Evolutionary conservation across 352 stramenopile genomes (phyloP).

Genomic region (Albugo laibachii): DNA sequence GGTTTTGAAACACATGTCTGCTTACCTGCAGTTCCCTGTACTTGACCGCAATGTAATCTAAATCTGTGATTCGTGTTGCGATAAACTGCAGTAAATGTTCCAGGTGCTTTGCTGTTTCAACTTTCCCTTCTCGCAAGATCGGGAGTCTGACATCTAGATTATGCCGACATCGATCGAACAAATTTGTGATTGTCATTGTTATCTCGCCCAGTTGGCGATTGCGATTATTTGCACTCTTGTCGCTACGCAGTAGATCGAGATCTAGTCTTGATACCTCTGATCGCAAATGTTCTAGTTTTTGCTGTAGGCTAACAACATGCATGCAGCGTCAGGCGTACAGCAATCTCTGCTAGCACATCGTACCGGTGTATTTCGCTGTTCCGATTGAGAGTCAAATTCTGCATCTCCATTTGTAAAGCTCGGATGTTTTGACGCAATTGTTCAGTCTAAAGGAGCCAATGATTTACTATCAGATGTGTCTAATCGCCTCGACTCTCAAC

Average conservation of each 20-base stretch:
- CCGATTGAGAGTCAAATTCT: slow-evolving; percentile 68
- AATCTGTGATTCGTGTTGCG: slow-evolving; percentile 50
- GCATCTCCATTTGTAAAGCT: slow-evolving; percentile 58
- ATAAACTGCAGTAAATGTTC: slow-evolving; percentile 60
- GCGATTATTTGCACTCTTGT: slow-evolving; percentile 62
- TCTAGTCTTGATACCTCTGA: slow-evolving; percentile 64
- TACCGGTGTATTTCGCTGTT: slow-evolving; percentile 66
- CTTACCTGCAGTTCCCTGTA: slow-evolving; percentile 16
- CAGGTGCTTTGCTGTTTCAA: slow-evolving; percentile 58
- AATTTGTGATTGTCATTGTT: slow-evolving; percentile 79
- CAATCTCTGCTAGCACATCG: neutral
- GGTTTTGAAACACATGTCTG: neutral
- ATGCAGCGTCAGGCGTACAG: too few relatives aligned
- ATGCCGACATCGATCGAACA: slow-evolving; percentile 71
- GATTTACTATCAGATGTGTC: neutral
- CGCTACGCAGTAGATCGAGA: slow-evolving; percentile 50
- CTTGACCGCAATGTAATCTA: slow-evolving; percentile 69
- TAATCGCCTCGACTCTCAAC: slow-evolving; percentile 10
- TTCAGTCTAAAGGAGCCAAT: slow-evolving; percentile 20
- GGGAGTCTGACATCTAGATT: slow-evolving; percentile 59
- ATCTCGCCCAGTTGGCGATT: slow-evolving; percentile 78
- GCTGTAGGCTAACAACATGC: slow-evolving; percentile 20
- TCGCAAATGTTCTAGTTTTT: slow-evolving; percentile 60
- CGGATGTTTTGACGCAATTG: slow-evolving; percentile 54
- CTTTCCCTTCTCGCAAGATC: slow-evolving; percentile 44